Percentiles rank a stretch among this genome's conserved stretches.
Evolutionary conservation across 495 filamentous ascomycete genomes (phyloP).

Genomic region (Penicillium argentinense): DNA sequence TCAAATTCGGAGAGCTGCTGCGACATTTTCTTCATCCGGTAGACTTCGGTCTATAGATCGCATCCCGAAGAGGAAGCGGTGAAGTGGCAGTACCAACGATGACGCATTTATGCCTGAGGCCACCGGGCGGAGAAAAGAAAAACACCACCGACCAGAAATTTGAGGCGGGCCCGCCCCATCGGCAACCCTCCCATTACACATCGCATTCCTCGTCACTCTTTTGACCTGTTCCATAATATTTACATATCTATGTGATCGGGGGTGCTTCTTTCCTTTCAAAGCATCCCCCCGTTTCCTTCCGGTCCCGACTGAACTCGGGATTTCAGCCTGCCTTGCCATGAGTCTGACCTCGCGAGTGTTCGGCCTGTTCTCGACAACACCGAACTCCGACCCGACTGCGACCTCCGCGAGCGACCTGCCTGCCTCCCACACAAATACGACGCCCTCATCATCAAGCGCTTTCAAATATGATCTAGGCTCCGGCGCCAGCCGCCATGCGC

Average conservation of each 20-base stretch:
- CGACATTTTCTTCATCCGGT: too few species aligned
- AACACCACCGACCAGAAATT: conserved; percentile 43
- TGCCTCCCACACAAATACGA: conserved; percentile 5
- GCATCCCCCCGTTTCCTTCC: conserved; percentile 28
- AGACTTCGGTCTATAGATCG: too few species aligned
- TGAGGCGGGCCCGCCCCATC: conserved; percentile 20
- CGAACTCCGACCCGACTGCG: conserved; percentile 24
- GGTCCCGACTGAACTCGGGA: conserved; percentile 33
- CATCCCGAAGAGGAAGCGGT: too few species aligned
- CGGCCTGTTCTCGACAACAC: conserved; percentile 44
- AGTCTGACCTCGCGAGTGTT: conserved; percentile 47
- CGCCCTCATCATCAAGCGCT: background rate
- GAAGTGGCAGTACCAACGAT: background rate
- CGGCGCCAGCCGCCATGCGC: conserved; percentile 13
- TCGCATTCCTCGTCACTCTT: conserved; percentile 23
- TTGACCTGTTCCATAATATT: conserved; percentile 14
- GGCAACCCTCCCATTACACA: conserved; percentile 16
- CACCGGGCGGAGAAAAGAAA: conserved; percentile 33
- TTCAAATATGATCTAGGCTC: conserved; percentile 7
- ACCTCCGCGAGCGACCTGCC: conserved; percentile 14
- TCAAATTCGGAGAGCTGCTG: too few species aligned
- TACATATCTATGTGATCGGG: conserved; percentile 12
- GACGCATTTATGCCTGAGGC: conserved; percentile 32
- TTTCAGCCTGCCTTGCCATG: conserved; percentile 40
- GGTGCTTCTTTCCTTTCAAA: conserved; percentile 11